Conservation (phyloP, 1,284 basidiomycete genomes). For the Malassezia vespertilionis region DNA sequence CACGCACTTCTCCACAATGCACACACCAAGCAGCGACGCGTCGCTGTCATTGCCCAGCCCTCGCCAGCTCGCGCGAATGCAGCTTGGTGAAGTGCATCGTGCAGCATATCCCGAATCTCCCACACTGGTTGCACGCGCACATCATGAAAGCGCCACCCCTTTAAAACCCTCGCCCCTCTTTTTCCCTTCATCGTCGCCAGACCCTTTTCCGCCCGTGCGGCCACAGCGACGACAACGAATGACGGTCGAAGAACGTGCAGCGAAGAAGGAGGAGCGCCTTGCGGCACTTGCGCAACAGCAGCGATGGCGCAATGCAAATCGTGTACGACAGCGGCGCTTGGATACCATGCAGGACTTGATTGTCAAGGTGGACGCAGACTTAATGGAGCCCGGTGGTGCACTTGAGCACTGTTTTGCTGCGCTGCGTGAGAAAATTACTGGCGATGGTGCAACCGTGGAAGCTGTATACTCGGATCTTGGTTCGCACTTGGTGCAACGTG, state of each 20-base stretch:
- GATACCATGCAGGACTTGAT: constrained; percentile 17
- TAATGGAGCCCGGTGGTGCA: background rate
- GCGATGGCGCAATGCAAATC: constrained; percentile 18
- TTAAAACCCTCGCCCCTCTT: background rate
- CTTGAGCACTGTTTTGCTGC: background rate
- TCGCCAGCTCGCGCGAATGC: background rate
- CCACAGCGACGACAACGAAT: background rate
- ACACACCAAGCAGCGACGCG: background rate
- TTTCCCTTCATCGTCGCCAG: background rate
- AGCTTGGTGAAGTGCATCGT: background rate
- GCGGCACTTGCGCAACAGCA: background rate
- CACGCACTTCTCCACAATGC: constrained; percentile 2
- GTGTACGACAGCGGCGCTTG: constrained; percentile 3
- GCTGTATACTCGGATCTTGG: background rate
- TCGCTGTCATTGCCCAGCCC: constrained; percentile 3
- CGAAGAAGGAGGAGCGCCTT: background rate
- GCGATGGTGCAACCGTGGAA: background rate
- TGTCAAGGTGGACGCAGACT: constrained; percentile 1
- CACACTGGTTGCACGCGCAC: background rate
- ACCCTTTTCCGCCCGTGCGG: background rate
- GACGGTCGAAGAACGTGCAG: background rate
- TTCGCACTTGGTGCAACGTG: background rate
- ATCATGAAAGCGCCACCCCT: background rate
- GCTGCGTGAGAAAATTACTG: background rate
- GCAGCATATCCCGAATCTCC: background rate